Percentiles rank a stretch among this genome's conserved stretches.
phyloP scores from a whole-genome alignment of 2,329 filamentous ascomycete species.

The Fusarium fujikuroi region DNA sequence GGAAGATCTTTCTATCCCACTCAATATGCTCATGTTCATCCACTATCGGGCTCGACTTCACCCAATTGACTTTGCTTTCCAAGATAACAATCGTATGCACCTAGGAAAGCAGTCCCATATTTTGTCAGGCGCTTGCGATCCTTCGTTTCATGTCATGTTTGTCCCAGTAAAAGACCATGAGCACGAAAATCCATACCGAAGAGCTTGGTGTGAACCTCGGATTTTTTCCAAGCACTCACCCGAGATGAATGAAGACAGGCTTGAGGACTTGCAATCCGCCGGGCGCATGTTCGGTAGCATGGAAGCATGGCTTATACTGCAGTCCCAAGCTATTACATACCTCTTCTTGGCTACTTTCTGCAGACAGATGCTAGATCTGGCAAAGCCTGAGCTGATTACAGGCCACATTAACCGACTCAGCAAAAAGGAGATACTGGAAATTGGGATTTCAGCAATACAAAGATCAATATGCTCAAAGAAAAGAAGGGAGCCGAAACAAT shows the following conservation, averaged over 20 bases:
- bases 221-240: background rate
- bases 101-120: conserved; percentile 27
- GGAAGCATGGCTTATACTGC: conserved; percentile 31
- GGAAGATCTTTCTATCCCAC: conserved; percentile 25
- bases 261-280: background rate
- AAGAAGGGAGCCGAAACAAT: background rate
- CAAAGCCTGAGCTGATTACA: background rate
- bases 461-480: background rate
- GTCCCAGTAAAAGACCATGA: background rate
- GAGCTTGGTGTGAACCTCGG: background rate
- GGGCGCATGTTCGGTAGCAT: conserved; percentile 4
- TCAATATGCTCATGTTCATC: conserved; percentile 36
- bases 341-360: conserved; percentile 29
- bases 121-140: conserved; percentile 25
- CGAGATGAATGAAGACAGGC: background rate
- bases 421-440: background rate
- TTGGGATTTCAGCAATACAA: background rate
- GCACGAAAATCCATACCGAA: background rate
- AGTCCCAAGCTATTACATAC: conserved; percentile 33
- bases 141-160: conserved; percentile 1
- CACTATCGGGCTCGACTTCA: conserved; percentile 29
- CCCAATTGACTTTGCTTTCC: conserved; percentile 11
- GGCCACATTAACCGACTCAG: background rate
- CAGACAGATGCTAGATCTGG: conserved; percentile 3
- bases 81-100: conserved; percentile 34